phyloP scores from a whole-genome alignment of 2,329 filamentous ascomycete genomes.

The Penicillium hordei region DNA sequence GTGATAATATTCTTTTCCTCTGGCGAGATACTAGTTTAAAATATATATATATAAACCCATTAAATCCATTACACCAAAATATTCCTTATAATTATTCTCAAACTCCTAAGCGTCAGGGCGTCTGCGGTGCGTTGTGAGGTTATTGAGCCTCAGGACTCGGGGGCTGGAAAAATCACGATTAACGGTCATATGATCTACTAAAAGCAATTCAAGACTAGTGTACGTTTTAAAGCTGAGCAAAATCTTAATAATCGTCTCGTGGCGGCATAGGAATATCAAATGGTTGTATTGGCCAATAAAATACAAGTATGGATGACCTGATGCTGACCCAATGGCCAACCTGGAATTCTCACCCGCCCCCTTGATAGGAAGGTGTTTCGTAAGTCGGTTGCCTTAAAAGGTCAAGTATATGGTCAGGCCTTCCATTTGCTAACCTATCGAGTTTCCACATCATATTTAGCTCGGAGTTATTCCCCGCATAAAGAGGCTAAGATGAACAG shows the following conservation, averaged over 20 bases:
- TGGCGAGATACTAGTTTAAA: no score
- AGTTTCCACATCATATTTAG: background rate
- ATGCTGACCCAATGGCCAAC: background rate
- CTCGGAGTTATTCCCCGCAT: constrained; percentile 3
- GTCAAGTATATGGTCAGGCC: background rate
- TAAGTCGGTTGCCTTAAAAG: background rate
- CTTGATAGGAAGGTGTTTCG: background rate
- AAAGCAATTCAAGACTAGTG: background rate
- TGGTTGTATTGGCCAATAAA: background rate
- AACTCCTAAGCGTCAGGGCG: background rate
- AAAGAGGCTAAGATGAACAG: constrained; percentile 5
- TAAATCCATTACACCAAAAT: background rate
- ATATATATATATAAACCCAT: background rate
- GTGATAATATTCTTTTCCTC: background rate
- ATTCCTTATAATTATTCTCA: background rate
- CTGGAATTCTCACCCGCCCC: background rate
- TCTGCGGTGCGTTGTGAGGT: background rate
- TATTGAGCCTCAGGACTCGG: constrained; percentile 1
- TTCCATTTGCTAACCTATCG: background rate
- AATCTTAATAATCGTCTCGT: background rate
- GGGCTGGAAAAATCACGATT: background rate
- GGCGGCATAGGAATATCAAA: background rate
- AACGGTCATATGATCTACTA: background rate
- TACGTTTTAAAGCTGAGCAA: background rate
- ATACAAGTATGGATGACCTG: background rate